Base-by-base conservation (phyloP, 2,329 filamentous ascomycete species). In the Trichoderma polysporum region DNA sequence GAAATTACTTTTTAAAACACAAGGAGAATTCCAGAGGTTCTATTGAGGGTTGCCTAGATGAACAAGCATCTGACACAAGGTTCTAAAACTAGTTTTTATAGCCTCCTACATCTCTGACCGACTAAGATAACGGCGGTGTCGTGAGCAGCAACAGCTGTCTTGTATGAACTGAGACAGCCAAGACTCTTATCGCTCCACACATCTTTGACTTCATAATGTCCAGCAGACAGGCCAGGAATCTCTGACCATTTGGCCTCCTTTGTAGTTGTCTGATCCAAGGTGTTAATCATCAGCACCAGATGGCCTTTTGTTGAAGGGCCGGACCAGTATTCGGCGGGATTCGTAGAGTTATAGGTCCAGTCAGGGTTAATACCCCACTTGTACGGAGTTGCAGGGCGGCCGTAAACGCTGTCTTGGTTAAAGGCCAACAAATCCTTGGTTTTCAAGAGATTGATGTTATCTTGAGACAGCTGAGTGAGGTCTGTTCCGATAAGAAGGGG, bases 281-380 rank as follows among this genome's bases (percentile, higher is more conserved):
- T 79, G 71, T 85, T 86, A n/a, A 85, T 71, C 69, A 83, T 74
- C 33, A 85, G 76, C 17, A 84, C 78, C 45, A 84, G 76, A n/a
- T 78, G 79, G 1, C 83, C 83, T 19, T 76, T 71, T 8, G 73
- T 74, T 3, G 78, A 81, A 27, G 73, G 73, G 0, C 83, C 83
- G 1, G 79, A 76, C 82, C 82, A 85, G 73, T 79, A 85, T 73
- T 84, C 80, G 2, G 84, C 82, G 4, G 83, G 83, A 64, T 80
- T 74, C 0, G 78, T 79, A 17, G 74, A 70, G 69, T 87, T 83
- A 73, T 80, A 86, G 0, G 83, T 84, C 71, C 79, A 81, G 70
- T 85, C 80, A 0, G 79, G 74, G 68, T 85, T 85, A 3, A 78
- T 75, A 1, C 84, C 84, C 81, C 81, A 83, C 65, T 80, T 79